A percentile compares a stretch with the other conserved stretches of the same genome.
Evolutionary conservation across 78 protist genomes (phyloP).

Genomic region (Abeoforma whisleri): DNA sequence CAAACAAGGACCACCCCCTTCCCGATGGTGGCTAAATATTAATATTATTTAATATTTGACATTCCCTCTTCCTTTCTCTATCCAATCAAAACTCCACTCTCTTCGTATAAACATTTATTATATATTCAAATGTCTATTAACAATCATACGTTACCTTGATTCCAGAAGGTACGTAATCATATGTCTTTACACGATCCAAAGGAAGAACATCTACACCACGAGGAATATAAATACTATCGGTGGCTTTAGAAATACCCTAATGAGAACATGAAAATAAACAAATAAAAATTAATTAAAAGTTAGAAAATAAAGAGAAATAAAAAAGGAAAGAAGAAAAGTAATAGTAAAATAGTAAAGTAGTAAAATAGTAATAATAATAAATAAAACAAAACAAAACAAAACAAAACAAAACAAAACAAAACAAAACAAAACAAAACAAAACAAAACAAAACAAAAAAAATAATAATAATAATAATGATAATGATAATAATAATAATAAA

Average conservation of each 20-base stretch:
- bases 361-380: slow-evolving; percentile 8
- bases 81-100: slow-evolving; percentile 94
- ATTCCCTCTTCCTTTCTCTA: slow-evolving; percentile 86
- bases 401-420: background rate
- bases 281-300: slow-evolving; percentile 4
- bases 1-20: too few relatives aligned
- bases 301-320: background rate
- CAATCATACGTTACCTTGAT: background rate
- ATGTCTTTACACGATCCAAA: slow-evolving; percentile 61
- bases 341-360: background rate
- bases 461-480: too few relatives aligned
- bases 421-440: too few relatives aligned
- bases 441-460: too few relatives aligned
- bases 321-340: background rate
- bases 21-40: too few relatives aligned
- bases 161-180: slow-evolving; percentile 77
- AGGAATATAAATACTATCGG: slow-evolving; percentile 91
- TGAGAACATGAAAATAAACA: background rate
- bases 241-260: slow-evolving; percentile 52
- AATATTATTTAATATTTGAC: too few relatives aligned
- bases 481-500: too few relatives aligned
- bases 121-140: background rate
- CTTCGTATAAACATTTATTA: slow-evolving; percentile 80
- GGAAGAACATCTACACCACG: slow-evolving; percentile 86
- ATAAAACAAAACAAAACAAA: background rate